Base-by-base conservation (phyloP, 176 grass and related monocot species). In the Luzula sylvatica region DNA sequence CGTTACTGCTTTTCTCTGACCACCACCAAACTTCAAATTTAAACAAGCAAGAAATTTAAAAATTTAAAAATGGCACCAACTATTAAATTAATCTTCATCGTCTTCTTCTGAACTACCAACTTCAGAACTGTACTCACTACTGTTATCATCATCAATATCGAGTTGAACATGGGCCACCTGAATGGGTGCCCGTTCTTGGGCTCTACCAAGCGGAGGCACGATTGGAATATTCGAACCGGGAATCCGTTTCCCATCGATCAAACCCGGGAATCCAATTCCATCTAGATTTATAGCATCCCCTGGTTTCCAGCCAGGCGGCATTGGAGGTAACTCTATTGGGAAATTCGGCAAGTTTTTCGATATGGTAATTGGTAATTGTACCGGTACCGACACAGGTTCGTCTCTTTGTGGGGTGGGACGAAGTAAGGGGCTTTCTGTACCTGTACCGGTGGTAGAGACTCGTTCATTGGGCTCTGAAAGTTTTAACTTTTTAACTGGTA, bases 241-340 rank as follows among this genome's bases (percentile, higher is more conserved):
- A 18, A 52, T 11, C 23, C 57, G 72, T 57, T 42, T 38, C 35
- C 78, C 81, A 20, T 96, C 81, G n/a, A 48, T 73, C 63, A 73
- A 89, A 70, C 67, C 28, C 44, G 66, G 15, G 45, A 86, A 75
- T 11, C 70, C 65, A 66, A 77, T 70, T 13, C 32, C 55, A n/a
- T 60, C 83, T 28, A 87, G 67, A 7, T 35, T 68, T 29, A 98
- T 86, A 3, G 71, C 78, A 20, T 98, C 92, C 19, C 92, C 92
- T 43, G 92, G 92, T 56, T 83, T 98, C 92, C 92, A 98, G 67
- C 92, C 92, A 28, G 72, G 78, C 0, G 92, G 92, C n/a, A 79
- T 68, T 42, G 69, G 41, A 1, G 84, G 79, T 35, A 75, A 56
- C 39, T 65, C 66, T 17, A 2, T 26, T 8, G 65, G 69, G 50